These are phyloP conservation scores for Diaporthe aspalathi DNA, from an alignment of 2,329 filamentous ascomycete genomes.

Conservation along the genomic window DNA sequence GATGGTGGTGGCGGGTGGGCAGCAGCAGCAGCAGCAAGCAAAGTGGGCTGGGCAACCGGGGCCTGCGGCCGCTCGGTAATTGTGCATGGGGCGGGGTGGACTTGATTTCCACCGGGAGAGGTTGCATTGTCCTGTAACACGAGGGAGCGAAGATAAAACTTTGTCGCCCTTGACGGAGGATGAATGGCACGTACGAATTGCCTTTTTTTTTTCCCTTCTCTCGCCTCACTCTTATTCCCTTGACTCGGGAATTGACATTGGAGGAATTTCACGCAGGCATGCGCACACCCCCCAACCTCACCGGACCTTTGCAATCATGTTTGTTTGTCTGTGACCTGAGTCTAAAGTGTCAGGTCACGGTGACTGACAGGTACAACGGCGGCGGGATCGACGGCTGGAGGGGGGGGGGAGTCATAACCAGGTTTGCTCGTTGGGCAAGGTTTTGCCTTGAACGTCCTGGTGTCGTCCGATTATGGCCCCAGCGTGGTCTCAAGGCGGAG, in stretches of 20 bases:
- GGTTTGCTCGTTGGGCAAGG: not conserved
- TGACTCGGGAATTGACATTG: constrained; percentile 15
- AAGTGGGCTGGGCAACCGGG: not conserved
- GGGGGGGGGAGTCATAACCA: not conserved
- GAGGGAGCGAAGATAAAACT: constrained; percentile 23
- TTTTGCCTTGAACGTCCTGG: not conserved
- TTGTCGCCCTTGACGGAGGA: not conserved
- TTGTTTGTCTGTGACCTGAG: not conserved
- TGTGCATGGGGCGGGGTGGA: constrained; percentile 14
- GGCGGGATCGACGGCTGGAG: constrained; percentile 19
- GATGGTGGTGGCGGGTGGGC: too few relatives aligned
- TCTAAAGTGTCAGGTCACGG: not conserved
- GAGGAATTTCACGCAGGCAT: not conserved
- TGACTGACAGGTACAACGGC: not conserved
- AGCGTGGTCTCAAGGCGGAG: not conserved
- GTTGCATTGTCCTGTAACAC: constrained; percentile 26
- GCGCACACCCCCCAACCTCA: not conserved
- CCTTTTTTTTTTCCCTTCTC: not conserved
- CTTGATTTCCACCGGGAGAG: constrained; percentile 13
- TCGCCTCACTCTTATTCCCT: not conserved
- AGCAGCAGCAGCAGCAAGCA: too few relatives aligned
- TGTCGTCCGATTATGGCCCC: not conserved
- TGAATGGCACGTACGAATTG: constrained; percentile 8
- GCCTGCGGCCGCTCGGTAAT: constrained; percentile 1
- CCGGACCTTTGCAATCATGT: not conserved